Evolutionary conservation across 2,329 filamentous ascomycete genomes (phyloP), one percentile per base, ranked within the genome.

Genomic region (Penicillium italicum): DNA sequence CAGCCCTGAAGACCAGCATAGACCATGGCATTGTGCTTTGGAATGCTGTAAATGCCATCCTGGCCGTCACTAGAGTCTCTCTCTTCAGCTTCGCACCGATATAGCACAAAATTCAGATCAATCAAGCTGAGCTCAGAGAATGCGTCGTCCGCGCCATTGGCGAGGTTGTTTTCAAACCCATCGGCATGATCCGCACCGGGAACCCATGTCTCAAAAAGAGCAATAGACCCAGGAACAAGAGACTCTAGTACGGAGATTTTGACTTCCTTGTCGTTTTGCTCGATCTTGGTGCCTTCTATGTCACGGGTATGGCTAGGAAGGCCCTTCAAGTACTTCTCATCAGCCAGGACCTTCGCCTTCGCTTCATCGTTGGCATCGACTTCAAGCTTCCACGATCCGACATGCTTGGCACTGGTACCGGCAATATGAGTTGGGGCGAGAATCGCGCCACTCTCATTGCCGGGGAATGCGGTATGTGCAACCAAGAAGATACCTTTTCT

Each of bases 1-100:
- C 94, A 99, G 36, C 95, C 95, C 72, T 99, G 94, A n/a, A 99
- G 81, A 58, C 94, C 94, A 57, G 93, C 93, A 72, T 97, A 99
- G 2, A 97, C 90, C 40, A 97, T 82, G 56, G 88, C 85, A 2
- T 92, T 93, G 68, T 91, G 80, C 1, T 87, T 86, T 1, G 94
- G 94, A 61, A 99, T 88, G 50, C 86, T 83, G 75, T 97, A 99
- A 9, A 87, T 86, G n/a, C 94, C 93, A 70, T 97, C 90, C 57
- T 83, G 82, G 4, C 91, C 90, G 49, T 82, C 82, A 61, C 89
- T 96, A 7, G 83, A 85, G 63, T 94, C 91, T 45, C 85, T 83
- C 73, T 90, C 95, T 72, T 99, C 94, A 3, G 91, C 85, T 58
- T 97, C 92, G 62, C 90, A 96, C 56, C 91, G 85, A 74, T 97